Evolutionary conservation across 305 asterid species (phyloP).

Genomic region (Fraxinus sp.): DNA sequence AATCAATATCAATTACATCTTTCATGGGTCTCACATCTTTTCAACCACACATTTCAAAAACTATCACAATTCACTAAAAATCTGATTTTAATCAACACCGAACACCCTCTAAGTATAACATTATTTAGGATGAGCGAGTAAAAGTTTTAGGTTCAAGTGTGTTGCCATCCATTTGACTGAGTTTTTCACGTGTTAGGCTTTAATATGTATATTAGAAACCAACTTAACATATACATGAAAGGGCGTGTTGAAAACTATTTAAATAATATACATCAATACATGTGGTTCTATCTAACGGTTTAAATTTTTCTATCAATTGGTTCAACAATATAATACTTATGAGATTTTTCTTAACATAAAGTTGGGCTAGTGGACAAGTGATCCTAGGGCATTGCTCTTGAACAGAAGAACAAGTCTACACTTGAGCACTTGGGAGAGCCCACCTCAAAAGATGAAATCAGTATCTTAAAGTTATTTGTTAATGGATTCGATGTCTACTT

Average conservation of each 20-base stretch:
- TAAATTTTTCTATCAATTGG: neutral
- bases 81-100: too few relatives aligned
- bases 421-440: constrained; percentile 77
- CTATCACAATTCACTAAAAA: too few relatives aligned
- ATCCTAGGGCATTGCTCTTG: constrained; percentile 44
- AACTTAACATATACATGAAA: neutral
- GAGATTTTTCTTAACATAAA: neutral
- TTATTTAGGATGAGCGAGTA: neutral
- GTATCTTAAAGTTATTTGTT: constrained; percentile 50
- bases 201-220: neutral
- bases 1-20: too few relatives aligned
- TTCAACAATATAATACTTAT: neutral
- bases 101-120: too few relatives aligned
- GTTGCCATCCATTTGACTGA: neutral
- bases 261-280: neutral
- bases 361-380: constrained; percentile 14
- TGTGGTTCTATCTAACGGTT: too few relatives aligned
- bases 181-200: neutral
- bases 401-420: constrained; percentile 40
- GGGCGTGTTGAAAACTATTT: neutral
- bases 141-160: neutral
- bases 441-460: constrained; percentile 57
- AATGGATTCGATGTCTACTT: constrained; percentile 38
- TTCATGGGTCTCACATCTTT: too few relatives aligned
- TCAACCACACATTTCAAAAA: too few relatives aligned